Evolutionary conservation across 2,329 filamentous ascomycete genomes (phyloP), one percentile per base, ranked within the genome.

Genomic region (Cladophialophora chaetospira): DNA sequence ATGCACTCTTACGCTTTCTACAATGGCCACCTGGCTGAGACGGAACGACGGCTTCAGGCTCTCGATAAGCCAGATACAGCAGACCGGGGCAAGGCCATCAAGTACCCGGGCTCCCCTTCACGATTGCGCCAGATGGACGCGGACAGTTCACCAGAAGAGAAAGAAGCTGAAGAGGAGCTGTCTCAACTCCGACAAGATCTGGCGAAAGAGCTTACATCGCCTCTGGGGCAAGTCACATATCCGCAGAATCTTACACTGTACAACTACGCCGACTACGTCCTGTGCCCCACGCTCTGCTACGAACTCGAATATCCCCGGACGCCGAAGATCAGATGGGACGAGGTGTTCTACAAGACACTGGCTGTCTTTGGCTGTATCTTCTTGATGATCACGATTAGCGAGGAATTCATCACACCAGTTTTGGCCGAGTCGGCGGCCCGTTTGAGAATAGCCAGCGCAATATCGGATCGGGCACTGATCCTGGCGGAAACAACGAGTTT

Each of bases 1-100:
- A 94, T 97, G 85, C 94, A 99, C 72, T 97, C 92, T 4, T 99
- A 96, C 69, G 89, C 91, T 21, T 99, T 97, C 73, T 99, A 99
- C 77, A 97, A 97, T 67, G 94, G 94, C 9, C 94, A 99, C 72
- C 79, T 99, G 13, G 89, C 88, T 65, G 90, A 94, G 71, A 95
- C 91, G 0, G 84, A 95, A 71, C 86, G 88, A 69, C 87, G 91
- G 9, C 80, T 99, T 10, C 84, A 83, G 54, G 85, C 85, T 36
- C 85, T 99, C 29, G 94, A 99, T 72, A 75, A 83, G 55, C 91
- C 91, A 1, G 81, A 62, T 36, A 62, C 60, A 23, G 60, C 57
- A 2, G 57, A 62, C 38, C 84, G 84, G 65, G 82, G 80, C 3
- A 87, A 88, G 1, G 88, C 86, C 11, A 88, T 94, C 65, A 82